phyloP scores from a whole-genome alignment of 2,329 filamentous ascomycete genomes.

The Alternaria sp. region DNA sequence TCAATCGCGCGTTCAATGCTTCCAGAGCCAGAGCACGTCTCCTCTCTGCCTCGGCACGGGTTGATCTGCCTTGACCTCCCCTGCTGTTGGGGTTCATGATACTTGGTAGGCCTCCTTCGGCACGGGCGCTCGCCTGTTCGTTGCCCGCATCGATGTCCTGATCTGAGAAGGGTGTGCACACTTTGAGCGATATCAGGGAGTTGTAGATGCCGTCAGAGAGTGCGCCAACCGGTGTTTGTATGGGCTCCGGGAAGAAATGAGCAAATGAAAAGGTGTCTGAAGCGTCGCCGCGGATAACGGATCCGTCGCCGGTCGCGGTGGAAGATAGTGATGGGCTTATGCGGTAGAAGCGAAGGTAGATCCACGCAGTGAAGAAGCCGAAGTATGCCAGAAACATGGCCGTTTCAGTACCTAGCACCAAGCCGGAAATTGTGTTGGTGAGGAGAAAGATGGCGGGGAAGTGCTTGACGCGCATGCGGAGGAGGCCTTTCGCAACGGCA shows the following conservation, averaged over 20 bases:
- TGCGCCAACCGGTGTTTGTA: slow-evolving; percentile 78
- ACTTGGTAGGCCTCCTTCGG: slow-evolving; percentile 67
- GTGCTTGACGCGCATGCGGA: slow-evolving; percentile 87
- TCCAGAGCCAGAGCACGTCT: slow-evolving; percentile 88
- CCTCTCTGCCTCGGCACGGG: slow-evolving; percentile 90
- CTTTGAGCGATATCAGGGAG: slow-evolving; percentile 74
- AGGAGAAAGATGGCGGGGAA: slow-evolving; percentile 79
- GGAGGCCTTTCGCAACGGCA: slow-evolving; percentile 84
- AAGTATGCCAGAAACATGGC: slow-evolving; percentile 80
- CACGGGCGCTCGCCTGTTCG: slow-evolving; percentile 72
- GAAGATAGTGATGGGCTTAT: slow-evolving; percentile 66
- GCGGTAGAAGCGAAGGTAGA: slow-evolving; percentile 96
- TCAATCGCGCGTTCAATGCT: slow-evolving; percentile 88
- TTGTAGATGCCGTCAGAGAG: slow-evolving; percentile 79
- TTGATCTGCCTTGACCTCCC: slow-evolving; percentile 64
- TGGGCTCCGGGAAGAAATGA: slow-evolving; percentile 88
- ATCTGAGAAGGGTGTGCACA: slow-evolving; percentile 86
- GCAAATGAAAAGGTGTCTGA: slow-evolving; percentile 96
- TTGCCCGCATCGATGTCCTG: slow-evolving; percentile 79
- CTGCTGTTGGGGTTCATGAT: slow-evolving; percentile 62
- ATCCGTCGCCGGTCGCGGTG: slow-evolving; percentile 61
- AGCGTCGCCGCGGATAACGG: slow-evolving; percentile 81
- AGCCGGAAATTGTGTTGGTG: slow-evolving; percentile 72
- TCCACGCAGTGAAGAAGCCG: slow-evolving; percentile 89
- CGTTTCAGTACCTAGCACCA: slow-evolving; percentile 73